Conservation (phyloP, 306 rosid species). For the Prunus padus region DNA sequence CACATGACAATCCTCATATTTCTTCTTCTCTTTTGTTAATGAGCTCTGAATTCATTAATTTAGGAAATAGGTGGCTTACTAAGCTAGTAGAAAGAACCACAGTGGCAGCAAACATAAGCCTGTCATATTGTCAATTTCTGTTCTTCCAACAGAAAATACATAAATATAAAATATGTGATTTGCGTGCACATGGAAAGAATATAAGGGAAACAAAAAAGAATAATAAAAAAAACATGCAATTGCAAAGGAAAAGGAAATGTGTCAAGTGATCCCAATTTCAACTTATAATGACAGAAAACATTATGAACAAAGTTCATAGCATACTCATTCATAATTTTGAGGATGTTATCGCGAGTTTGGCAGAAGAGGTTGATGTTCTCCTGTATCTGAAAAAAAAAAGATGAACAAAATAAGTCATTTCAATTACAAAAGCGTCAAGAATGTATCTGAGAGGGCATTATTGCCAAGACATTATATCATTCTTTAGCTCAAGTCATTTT, state of each 20-base stretch:
- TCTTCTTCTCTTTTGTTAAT: neutral
- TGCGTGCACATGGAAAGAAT: neutral
- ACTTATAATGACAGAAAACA: neutral
- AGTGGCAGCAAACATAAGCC: neutral
- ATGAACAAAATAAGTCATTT: conserved; percentile 1
- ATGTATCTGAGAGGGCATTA: neutral
- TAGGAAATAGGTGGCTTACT: neutral
- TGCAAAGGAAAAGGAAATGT: neutral
- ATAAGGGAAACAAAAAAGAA: neutral
- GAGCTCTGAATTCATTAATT: neutral
- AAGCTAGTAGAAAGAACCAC: neutral
- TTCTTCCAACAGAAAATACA: neutral
- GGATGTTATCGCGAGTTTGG: conserved; percentile 79
- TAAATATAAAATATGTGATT: neutral
- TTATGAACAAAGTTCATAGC: conserved; percentile 27
- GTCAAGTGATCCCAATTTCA: neutral
- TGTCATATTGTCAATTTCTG: neutral
- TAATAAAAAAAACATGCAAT: neutral
- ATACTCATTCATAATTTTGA: conserved; percentile 81
- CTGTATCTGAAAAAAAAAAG: conserved; percentile 66
- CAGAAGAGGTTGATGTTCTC: conserved; percentile 81
- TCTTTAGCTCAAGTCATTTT: neutral
- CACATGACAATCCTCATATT: neutral
- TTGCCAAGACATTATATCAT: neutral
- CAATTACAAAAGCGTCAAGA: neutral